Evolutionary conservation across 1,139 yeast genomes (phyloP), one percentile per base, ranked within the genome.

Genomic region (Hansenula lynferdii): DNA sequence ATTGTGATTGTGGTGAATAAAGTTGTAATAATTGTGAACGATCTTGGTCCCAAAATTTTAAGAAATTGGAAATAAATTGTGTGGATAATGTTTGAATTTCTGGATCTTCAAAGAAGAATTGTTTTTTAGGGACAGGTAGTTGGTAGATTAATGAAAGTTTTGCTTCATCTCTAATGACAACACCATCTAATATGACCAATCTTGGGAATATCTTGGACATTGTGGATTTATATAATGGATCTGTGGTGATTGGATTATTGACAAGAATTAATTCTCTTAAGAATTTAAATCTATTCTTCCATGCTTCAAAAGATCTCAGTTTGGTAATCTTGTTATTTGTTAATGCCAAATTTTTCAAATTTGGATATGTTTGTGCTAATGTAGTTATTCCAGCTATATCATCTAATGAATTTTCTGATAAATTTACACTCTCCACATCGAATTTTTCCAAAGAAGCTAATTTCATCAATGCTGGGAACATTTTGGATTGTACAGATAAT

Each of bases 391-490:
- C 62, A 22, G 75, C 57, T 33, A 86, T 70, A 52, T 86, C 95
- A 29, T 64, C 63, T 31, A 90, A 61, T 42, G 72, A 73, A 57
- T 92, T 92, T 42, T 70, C 70, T 12, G 95, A 81, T 37, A 92
- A 67, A 56, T 85, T 87, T 15, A 92, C 78, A 44, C 92, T 82
- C 28, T 80, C 84, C 7, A 89, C 85, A 3, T 69, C 69, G 31
- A 63, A 42, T 8, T 51, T 54, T 35, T 64, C 67, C 37, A 69
- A 68, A 1, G 64, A 57, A 1, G 96, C 96, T 16, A 94, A 65
- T 57, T 85, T 87, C 87, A 92, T 80, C 48, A 92, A 65, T 1
- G 98, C 98, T 4, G 90, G 85, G 60, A 92, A 89, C 72, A 90
- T 81, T 59, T 90, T 90, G 14, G 94, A 74, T 36, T 80, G 72